Percentiles rank a stretch among this genome's conserved stretches.
phyloP scores from a whole-genome alignment of 805 yeast genomes.

The Helenozyma baotianmanensis region DNA sequence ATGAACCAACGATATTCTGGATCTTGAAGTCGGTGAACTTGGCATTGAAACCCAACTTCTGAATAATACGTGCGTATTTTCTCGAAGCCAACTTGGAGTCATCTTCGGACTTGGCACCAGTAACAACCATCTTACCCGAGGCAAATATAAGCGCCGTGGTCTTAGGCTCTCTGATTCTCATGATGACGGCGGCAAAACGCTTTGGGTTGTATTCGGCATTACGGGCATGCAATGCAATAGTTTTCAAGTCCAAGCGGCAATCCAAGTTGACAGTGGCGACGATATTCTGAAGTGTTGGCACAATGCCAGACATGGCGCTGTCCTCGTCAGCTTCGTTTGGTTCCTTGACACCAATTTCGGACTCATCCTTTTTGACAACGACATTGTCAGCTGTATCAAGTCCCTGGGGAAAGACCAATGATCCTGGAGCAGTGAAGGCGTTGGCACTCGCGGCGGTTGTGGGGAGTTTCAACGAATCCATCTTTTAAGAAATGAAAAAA shows the following conservation, averaged over 20 bases:
- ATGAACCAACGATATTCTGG: constrained; percentile 96
- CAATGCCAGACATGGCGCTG: constrained; percentile 87
- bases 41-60: constrained; percentile 95
- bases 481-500: constrained; percentile 17
- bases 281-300: constrained; percentile 91
- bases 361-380: constrained; percentile 13
- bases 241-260: constrained; percentile 91
- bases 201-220: constrained; percentile 98
- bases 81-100: constrained; percentile 97
- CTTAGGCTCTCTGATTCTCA: constrained; percentile 98
- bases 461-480: constrained; percentile 74
- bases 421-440: constrained; percentile 63
- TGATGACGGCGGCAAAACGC: constrained; percentile 98
- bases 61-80: constrained; percentile 96
- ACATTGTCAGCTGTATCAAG: constrained; percentile 17
- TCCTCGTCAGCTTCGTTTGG: constrained; percentile 50
- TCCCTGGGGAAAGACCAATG: constrained; percentile 60
- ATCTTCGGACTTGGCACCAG: constrained; percentile 98
- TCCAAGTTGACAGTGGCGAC: constrained; percentile 97
- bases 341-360: constrained; percentile 21
- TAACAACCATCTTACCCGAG: constrained; percentile 98
- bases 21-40: constrained; percentile 97
- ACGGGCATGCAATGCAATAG: constrained; percentile 97
- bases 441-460: constrained; percentile 75
- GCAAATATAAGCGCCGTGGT: constrained; percentile 97